Base-by-base conservation (phyloP, 2,329 filamentous ascomycete species). In the Aquanectria penicillioides region DNA sequence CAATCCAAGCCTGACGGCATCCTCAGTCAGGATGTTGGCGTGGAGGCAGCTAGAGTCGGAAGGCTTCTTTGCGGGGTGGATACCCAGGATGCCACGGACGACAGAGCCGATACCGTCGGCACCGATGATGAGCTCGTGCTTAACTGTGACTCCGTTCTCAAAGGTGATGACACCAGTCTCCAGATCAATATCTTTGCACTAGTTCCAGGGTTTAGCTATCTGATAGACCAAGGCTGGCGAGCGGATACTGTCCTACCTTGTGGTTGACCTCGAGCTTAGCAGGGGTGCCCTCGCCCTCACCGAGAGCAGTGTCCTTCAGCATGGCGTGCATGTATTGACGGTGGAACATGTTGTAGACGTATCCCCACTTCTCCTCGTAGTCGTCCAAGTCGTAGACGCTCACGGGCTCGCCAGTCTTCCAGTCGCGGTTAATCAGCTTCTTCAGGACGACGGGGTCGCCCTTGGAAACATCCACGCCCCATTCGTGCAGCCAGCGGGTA, bases 271-370 rank as follows among this genome's bases (percentile, higher is more conserved):
- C 52, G 3, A 90, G 69, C 61, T 75, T 80, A 0, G 78, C 85
- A 0, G 87, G 85, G 1, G 59, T 72, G 0, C 87, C 87, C 34
- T 80, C 75, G 0, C 87, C 86, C 38, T 81, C 77, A 7, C 81
- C 79, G 59, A 85, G 54, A 0, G 87, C 88, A 46, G 79, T 77
- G 17, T 89, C 85, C 76, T 83, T 87, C 20, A 90, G 72, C 86
- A 90, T 89, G 6, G 77, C 70, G 65, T 90, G 88, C 88, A 90
- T 90, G 61, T 89, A 82, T 67, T 89, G 85, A 0, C 88, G 79
- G 68, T 90, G 88, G 64, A 90, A 90, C 86, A 89, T 89, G 72
- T 89, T 87, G 71, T 89, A 89, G 0, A 84, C 79, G 18, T 85
- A 83, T 11, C 87, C 87, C 87, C 87, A 91, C 51, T 78, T 78